Base-by-base conservation (phyloP, 2,329 filamentous ascomycete genomes). In the Penicillium sp. region DNA sequence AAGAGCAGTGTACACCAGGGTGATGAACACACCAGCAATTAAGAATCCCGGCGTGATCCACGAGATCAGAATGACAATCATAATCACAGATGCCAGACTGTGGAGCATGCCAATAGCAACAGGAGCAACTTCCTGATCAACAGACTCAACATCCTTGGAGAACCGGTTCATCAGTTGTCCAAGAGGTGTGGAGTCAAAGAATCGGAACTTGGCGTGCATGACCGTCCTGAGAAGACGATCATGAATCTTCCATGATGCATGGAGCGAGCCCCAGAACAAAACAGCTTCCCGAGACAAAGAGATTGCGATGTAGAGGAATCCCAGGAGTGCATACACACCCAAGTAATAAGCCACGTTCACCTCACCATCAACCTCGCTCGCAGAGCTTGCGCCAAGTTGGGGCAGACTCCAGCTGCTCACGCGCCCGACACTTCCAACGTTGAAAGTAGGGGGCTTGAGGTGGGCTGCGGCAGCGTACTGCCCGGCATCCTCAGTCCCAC, bases 111-210 rank as follows among this genome's bases (percentile, higher is more conserved):
- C 86, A 65, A 97, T 93, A 23, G 94, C 93, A 41, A 95, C 87
- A 2, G 93, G 91, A 0, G 94, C 93, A 57, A 99, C 90, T 74
- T 99, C 94, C 73, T 99, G 94, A 66, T 99, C 94, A 21, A 99
- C 84, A 12, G 92, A 87, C 73, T 99, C 93, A 15, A 99, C 85
- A 73, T 99, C 94, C 76, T 97, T 97, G 73, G 93, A 97, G 78
- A 99, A 99, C 21, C 94, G 87, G 76, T 99, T 99, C 88, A 97
- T 97, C 69, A 99, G 83, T 75, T 97, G 93, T 13, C 94, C 94
- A 0, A 97, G 84, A 2, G 94, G 94, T 0, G 94, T 99, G 1
- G 93, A 89, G 70, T 99, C 94, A 70, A 99, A 99, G 79, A 99
- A 99, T 71, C 90, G 92, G 81, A 99, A 97, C 72, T 92, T 93